Base-by-base conservation (phyloP, 2,329 filamentous ascomycete species). In the Colletotrichum orbiculare region DNA sequence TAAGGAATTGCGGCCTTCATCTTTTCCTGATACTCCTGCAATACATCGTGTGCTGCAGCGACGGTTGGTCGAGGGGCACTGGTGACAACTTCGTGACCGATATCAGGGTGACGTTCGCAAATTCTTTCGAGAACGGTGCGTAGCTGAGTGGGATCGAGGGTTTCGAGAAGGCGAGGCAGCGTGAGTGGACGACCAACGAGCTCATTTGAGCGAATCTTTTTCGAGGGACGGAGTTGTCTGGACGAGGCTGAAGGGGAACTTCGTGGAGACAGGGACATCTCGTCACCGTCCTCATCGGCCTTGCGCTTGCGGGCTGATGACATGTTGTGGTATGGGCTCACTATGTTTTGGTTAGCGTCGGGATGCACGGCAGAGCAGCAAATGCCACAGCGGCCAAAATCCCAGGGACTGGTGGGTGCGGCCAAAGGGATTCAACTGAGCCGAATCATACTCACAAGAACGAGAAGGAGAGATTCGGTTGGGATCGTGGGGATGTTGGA, bases 231-330 rank as follows among this genome's bases (percentile, higher is more conserved):
- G 35, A 96, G 87, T 61, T 89, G 83, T 72, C 93, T 87, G 68
- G 88, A 82, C 70, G 90, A 82, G 64, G 91, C 85, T 67, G 92
- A 91, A 52, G 95, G 94, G 43, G 95, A 97, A 78, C 87, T 89
- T 65, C 88, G 87, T 7, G 95, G 94, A 42, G 95, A 97, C 72
- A 95, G 90, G 65, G 91, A 93, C 93, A 98, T 97, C 74, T 94
- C 93, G 75, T 94, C 91, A 74, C 91, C 89, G 68, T 95, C 92
- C 55, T 90, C 88, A 62, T 90, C 88, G 73, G 93, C 94, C 84
- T 98, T 98, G 79, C 96, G 90, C 85, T 98, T 98, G 71, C 86
- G 83, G 71, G 78, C 81, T 41, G 73, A 70, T 15, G 77, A 70
- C 83, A 88, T 87, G 75, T 76, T 84, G 66, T 85, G 74, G 70